Conservation (phyloP, 108 stramenopile species). For the Fragilariopsis cylindrus region DNA sequence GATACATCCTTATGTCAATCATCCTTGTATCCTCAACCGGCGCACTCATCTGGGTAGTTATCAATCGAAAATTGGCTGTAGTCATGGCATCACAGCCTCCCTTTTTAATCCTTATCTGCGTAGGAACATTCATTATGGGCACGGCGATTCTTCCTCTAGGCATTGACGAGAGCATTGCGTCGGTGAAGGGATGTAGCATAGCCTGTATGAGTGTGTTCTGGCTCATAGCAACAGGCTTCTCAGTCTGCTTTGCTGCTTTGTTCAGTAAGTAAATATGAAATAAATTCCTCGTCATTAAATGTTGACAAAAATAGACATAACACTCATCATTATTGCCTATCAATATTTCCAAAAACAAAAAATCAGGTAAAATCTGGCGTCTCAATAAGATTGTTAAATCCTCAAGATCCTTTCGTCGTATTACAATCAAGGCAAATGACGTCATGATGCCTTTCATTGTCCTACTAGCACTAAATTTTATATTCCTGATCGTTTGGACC, state of each 20-base stretch:
- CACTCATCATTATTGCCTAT: slow-evolving; percentile 12
- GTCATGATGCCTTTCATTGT: slow-evolving; percentile 35
- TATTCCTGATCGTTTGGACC: slow-evolving; percentile 20
- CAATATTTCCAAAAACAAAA: slow-evolving; percentile 26
- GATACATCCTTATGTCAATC: slow-evolving; percentile 11
- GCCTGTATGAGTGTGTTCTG: slow-evolving; percentile 37
- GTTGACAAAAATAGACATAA: no score
- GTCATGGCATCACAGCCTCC: slow-evolving; percentile 46
- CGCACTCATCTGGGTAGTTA: slow-evolving; percentile 22
- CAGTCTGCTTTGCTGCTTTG: slow-evolving; percentile 45
- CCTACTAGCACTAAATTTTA: slow-evolving; percentile 26
- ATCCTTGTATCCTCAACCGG: slow-evolving; percentile 8
- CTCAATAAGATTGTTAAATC: slow-evolving; percentile 38
- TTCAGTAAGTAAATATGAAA: background rate
- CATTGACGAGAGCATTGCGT: slow-evolving; percentile 30
- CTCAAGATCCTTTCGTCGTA: slow-evolving; percentile 9
- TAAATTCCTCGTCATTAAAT: background rate
- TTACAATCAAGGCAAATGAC: slow-evolving; percentile 22
- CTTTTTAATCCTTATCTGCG: slow-evolving; percentile 45
- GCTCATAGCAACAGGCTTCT: slow-evolving; percentile 46
- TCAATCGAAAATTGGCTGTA: slow-evolving; percentile 19
- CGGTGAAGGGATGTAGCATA: slow-evolving; percentile 7
- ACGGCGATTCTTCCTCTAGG: slow-evolving; percentile 32
- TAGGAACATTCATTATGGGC: slow-evolving; percentile 46
- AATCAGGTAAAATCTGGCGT: slow-evolving; percentile 37